phyloP scores from a whole-genome alignment of 768 basidiomycete genomes.

The Gymnopilus dilepis region DNA sequence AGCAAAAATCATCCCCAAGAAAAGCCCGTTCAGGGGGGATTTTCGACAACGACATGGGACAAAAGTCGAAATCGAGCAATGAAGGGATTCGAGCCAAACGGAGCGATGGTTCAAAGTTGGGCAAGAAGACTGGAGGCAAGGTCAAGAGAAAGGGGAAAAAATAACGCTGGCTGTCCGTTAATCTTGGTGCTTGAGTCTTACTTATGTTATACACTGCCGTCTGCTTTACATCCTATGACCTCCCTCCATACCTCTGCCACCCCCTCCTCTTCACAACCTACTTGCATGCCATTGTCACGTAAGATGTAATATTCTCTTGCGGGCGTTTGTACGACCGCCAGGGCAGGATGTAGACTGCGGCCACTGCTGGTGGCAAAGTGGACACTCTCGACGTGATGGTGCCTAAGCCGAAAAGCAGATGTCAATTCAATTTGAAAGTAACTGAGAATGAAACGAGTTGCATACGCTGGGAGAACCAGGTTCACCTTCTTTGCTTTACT shows the following conservation, averaged over 20 bases:
- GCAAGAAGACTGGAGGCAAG: conserved; percentile 49
- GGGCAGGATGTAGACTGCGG: conserved; percentile 56
- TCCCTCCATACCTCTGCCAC: conserved; percentile 65
- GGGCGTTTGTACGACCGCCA: conserved; percentile 76
- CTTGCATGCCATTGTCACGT: conserved; percentile 77
- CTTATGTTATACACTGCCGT: conserved; percentile 16
- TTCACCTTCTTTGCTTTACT: conserved; percentile 41
- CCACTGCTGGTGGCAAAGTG: conserved; percentile 58
- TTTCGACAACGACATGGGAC: conserved; percentile 68
- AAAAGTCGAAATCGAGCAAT: conserved; percentile 37
- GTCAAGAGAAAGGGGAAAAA: conserved; percentile 15
- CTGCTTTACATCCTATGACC: conserved; percentile 51
- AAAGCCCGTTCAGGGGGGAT: conserved; percentile 37
- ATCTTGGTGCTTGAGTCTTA: neutral
- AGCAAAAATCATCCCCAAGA: conserved; percentile 41
- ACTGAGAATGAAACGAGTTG: neutral
- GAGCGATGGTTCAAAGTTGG: conserved; percentile 57
- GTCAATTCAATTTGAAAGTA: neutral
- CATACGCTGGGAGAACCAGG: conserved; percentile 71
- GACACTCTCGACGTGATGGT: conserved; percentile 78
- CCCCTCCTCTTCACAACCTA: conserved; percentile 79
- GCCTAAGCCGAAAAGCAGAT: conserved; percentile 43
- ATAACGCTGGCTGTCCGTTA: neutral
- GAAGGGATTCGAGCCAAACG: conserved; percentile 74
- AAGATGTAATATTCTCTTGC: conserved; percentile 71